phyloP scores from a whole-genome alignment of 306 rosid species.

The Sphenostylis stenocarpa region DNA sequence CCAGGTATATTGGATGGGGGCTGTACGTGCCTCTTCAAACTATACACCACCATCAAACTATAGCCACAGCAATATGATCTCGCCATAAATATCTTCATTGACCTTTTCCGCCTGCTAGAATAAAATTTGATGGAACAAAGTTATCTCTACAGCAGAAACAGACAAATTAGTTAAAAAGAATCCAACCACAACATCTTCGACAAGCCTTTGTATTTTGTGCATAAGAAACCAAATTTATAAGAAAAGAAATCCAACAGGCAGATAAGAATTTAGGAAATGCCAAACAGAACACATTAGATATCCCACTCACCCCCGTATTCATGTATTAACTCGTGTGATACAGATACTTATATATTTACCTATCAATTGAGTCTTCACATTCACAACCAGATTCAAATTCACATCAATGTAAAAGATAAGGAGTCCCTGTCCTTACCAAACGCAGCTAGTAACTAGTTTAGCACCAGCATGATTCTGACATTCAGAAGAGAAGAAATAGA shows the following conservation, averaged over 20 bases:
- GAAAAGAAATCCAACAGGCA: neutral
- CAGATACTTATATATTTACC: neutral
- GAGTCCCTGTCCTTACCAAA: neutral
- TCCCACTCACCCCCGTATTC: neutral
- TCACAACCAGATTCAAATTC: neutral
- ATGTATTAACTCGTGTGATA: neutral
- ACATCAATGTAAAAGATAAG: neutral
- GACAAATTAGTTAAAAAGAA: neutral
- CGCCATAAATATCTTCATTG: conserved; percentile 22
- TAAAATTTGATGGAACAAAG: neutral
- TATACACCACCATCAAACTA: conserved; percentile 21
- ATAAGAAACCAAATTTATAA: neutral
- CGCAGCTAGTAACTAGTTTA: neutral
- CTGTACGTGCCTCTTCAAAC: conserved; percentile 47
- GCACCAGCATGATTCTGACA: conserved; percentile 19
- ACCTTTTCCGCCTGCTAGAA: conserved; percentile 36
- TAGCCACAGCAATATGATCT: neutral
- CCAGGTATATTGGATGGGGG: conserved; percentile 33
- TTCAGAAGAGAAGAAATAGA: neutral
- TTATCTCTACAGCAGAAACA: conserved; percentile 31
- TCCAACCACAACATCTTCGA: neutral
- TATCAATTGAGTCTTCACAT: too few relatives aligned
- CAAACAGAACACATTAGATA: neutral
- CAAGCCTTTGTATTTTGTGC: neutral
- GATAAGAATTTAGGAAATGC: conserved; percentile 9